A percentile compares a stretch with the other conserved stretches of the same genome.
phyloP scores from a whole-genome alignment of 2,329 filamentous ascomycete genomes.

The Trichoderma sp. region DNA sequence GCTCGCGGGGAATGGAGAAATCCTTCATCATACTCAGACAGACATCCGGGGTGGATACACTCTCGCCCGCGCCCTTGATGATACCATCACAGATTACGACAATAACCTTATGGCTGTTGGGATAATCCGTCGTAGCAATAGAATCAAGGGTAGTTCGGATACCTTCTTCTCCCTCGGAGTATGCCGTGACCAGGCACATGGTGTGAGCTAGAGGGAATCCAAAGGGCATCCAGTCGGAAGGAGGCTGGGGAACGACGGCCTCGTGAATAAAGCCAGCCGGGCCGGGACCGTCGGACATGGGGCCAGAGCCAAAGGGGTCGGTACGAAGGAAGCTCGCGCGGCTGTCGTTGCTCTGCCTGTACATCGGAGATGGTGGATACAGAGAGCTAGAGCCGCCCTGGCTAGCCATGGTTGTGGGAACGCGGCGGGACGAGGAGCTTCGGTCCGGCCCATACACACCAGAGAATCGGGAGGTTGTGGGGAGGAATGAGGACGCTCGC shows the following conservation, averaged over 20 bases:
- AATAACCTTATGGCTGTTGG: slow-evolving; percentile 97
- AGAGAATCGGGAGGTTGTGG: slow-evolving; percentile 91
- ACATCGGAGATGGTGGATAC: slow-evolving; percentile 64
- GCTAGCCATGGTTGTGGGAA: slow-evolving; percentile 91
- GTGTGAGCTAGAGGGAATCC: slow-evolving; percentile 91
- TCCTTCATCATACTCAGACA: slow-evolving; percentile 94
- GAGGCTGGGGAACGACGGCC: slow-evolving; percentile 90
- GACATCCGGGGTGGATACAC: slow-evolving; percentile 82
- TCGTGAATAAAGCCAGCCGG: slow-evolving; percentile 96
- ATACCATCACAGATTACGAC: slow-evolving; percentile 95
- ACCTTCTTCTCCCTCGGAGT: slow-evolving; percentile 92
- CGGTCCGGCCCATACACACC: slow-evolving; percentile 79
- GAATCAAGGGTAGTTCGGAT: slow-evolving; percentile 93
- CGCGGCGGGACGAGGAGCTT: slow-evolving; percentile 45
- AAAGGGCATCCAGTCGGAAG: slow-evolving; percentile 95
- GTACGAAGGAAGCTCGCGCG: slow-evolving; percentile 62
- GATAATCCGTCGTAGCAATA: slow-evolving; percentile 95
- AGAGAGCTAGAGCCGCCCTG: slow-evolving; percentile 74
- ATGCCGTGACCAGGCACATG: slow-evolving; percentile 92
- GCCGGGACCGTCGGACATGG: slow-evolving; percentile 66
- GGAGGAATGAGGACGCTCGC: slow-evolving; percentile 78
- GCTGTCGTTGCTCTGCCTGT: slow-evolving; percentile 63
- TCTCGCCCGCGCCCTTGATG: slow-evolving; percentile 93
- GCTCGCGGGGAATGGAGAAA: slow-evolving; percentile 70
- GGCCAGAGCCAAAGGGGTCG: slow-evolving; percentile 52